phyloP scores from a whole-genome alignment of 2,329 filamentous ascomycete species.

The Thelonectria rubi region DNA sequence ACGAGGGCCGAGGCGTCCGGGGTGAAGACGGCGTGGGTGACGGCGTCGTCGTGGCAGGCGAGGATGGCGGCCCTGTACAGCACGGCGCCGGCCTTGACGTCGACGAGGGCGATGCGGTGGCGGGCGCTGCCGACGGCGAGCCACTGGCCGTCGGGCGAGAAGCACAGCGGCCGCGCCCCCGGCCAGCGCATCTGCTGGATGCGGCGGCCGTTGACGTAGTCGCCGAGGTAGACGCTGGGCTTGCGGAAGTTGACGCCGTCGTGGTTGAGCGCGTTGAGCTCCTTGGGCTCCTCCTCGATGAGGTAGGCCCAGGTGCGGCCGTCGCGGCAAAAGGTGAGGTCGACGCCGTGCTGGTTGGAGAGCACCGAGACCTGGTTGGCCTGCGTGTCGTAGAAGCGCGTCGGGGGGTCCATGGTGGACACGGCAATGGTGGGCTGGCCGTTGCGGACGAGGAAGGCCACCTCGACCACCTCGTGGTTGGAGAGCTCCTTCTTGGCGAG shows the following conservation, averaged over 20 bases:
- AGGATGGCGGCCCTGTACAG: slow-evolving; percentile 31
- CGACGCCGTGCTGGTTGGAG: slow-evolving; percentile 38
- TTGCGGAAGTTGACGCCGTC: slow-evolving; percentile 37
- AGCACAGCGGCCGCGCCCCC: slow-evolving; percentile 37
- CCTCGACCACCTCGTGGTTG: slow-evolving; percentile 38
- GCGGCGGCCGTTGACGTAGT: slow-evolving; percentile 37
- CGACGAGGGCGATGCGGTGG: slow-evolving; percentile 39
- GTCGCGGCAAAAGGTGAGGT: slow-evolving; percentile 36
- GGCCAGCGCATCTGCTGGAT: slow-evolving; percentile 35
- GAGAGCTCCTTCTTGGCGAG: slow-evolving; percentile 40
- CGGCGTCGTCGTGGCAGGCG: slow-evolving; percentile 38
- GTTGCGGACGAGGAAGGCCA: slow-evolving; percentile 34
- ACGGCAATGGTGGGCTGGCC: slow-evolving; percentile 33
- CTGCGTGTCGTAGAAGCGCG: slow-evolving; percentile 38
- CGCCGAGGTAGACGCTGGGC: slow-evolving; percentile 36
- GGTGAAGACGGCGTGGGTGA: slow-evolving; percentile 42
- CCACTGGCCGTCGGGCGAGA: slow-evolving; percentile 36
- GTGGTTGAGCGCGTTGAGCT: slow-evolving; percentile 33
- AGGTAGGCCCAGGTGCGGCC: slow-evolving; percentile 40
- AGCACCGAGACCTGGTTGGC: slow-evolving; percentile 34
- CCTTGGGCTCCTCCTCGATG: slow-evolving; percentile 37
- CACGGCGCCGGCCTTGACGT: slow-evolving; percentile 22
- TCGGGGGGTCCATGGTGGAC: slow-evolving; percentile 39
- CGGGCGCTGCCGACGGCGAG: slow-evolving; percentile 36
- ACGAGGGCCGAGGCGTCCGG: slow-evolving; percentile 37